These are phyloP conservation scores for Pelargonium cotyledonis DNA, from an alignment of 441 rosid species.

Conservation along the genomic window DNA sequence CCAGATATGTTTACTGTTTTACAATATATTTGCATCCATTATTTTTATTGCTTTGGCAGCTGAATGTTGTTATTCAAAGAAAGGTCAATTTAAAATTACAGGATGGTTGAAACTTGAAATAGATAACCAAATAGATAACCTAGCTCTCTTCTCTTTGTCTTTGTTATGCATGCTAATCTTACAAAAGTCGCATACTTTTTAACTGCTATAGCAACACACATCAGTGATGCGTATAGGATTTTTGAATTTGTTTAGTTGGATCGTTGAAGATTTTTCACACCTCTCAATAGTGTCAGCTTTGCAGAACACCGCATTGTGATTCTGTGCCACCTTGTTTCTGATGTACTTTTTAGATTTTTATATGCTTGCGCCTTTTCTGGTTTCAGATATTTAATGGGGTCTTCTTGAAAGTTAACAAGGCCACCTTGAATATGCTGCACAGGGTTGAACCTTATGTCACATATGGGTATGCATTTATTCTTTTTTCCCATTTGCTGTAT, in stretches of 20 bases:
- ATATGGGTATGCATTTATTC: constrained; percentile 40
- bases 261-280: neutral
- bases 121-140: no score
- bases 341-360: no score
- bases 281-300: neutral
- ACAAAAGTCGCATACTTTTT: neutral
- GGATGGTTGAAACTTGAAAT: neutral
- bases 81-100: neutral
- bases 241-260: neutral
- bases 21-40: neutral
- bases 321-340: neutral
- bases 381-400: constrained; percentile 51
- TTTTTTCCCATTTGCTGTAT: neutral
- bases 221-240: neutral
- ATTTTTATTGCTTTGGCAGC: neutral
- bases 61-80: neutral
- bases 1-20: neutral
- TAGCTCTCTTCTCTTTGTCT: no score
- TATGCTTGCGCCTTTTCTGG: neutral
- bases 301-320: neutral
- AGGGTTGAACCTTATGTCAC: constrained; percentile 81
- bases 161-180: no score
- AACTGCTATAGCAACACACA: neutral
- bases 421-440: constrained; percentile 74
- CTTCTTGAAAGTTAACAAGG: constrained; percentile 72